phyloP scores from a whole-genome alignment of 2,329 filamentous ascomycete species.

The Ophiocordyceps camponoti-leonardi region DNA sequence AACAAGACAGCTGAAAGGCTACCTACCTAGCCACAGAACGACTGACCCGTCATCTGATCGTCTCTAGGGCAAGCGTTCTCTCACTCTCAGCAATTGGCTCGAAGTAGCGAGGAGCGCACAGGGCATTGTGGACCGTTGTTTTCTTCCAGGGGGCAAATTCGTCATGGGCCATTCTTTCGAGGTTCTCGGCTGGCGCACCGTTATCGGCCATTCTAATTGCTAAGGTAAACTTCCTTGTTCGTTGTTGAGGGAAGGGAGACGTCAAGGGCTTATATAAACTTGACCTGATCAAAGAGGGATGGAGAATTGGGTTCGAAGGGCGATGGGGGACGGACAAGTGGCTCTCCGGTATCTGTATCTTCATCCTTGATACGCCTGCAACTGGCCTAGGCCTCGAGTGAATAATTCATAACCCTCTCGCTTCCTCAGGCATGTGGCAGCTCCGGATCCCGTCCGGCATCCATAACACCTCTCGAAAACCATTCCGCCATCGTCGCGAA shows the following conservation, averaged over 20 bases:
- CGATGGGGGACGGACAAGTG: too few relatives aligned
- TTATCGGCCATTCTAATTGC: background rate
- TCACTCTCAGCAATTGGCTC: background rate
- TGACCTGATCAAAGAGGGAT: background rate
- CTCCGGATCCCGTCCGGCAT: conserved; percentile 22
- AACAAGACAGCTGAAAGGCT: background rate
- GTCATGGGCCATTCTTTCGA: background rate
- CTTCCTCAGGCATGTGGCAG: conserved; percentile 1
- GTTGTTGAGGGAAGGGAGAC: too few relatives aligned
- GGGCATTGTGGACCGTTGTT: background rate
- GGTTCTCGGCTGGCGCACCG: background rate
- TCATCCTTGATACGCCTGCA: background rate
- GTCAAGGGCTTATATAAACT: background rate
- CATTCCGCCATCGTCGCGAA: conserved; percentile 90
- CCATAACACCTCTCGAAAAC: conserved; percentile 88
- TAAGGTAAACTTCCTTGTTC: background rate
- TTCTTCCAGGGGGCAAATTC: background rate
- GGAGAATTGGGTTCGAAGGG: too few relatives aligned
- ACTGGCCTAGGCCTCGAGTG: background rate
- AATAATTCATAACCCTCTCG: background rate
- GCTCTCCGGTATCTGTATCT: too few relatives aligned
- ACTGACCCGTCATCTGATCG: background rate
- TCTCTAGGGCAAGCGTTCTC: background rate
- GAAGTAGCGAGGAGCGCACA: background rate
- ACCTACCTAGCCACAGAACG: too few relatives aligned